A percentile compares a stretch with the other conserved stretches of the same genome.
Conservation (phyloP, 2,329 filamentous ascomycete species). For the Neopestalotiopsis rosae region DNA sequence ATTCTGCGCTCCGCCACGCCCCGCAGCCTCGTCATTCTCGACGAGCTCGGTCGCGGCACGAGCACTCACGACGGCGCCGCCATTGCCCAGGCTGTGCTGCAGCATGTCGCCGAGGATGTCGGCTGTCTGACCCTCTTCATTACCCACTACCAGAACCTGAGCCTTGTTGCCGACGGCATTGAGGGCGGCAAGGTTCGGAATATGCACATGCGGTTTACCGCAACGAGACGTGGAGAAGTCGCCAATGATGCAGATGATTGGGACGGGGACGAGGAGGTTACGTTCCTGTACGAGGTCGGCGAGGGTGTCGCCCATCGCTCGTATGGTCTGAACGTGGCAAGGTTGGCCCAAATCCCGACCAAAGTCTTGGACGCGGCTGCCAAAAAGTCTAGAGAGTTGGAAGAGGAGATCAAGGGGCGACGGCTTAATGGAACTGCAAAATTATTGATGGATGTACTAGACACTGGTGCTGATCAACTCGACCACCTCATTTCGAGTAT, state of each 20-base stretch:
- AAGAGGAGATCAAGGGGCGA: constrained; percentile 71
- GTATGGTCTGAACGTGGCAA: constrained; percentile 92
- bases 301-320: constrained; percentile 92
- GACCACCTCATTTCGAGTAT: constrained; percentile 61
- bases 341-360: constrained; percentile 80
- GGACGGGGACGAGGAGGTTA: constrained; percentile 76
- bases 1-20: constrained; percentile 90
- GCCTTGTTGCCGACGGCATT: constrained; percentile 72
- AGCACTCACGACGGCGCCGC: constrained; percentile 95
- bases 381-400: constrained; percentile 80
- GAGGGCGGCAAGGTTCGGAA: constrained; percentile 71
- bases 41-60: constrained; percentile 93
- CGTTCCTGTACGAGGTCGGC: constrained; percentile 91
- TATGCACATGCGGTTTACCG: constrained; percentile 90
- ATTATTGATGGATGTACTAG: constrained; percentile 49
- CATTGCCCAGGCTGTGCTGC: constrained; percentile 89
- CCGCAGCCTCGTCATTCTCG: constrained; percentile 85
- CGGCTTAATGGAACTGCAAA: constrained; percentile 58
- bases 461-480: constrained; percentile 46
- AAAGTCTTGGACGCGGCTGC: constrained; percentile 79
- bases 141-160: constrained; percentile 93
- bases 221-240: constrained; percentile 20
- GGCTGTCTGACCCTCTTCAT: constrained; percentile 90
- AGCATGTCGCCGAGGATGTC: constrained; percentile 78
- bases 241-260: constrained; percentile 8